Evolutionary conservation across 75 land plant species (phyloP), one percentile per base, ranked within the genome.

Genomic region (Cupressus sempervirens): DNA sequence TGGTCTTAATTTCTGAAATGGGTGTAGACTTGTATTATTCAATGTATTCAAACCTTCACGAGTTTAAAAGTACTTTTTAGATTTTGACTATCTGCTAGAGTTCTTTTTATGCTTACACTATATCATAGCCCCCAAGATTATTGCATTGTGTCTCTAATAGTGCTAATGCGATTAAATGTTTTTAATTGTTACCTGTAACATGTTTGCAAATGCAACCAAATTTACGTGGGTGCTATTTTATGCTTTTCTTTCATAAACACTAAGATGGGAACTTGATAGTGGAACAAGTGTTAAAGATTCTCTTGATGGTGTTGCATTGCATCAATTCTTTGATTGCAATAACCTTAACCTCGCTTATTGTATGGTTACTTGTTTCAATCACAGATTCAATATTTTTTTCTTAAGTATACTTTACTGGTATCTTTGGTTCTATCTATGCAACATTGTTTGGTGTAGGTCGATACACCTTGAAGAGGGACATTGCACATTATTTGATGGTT

Each of bases 361-460:
- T 70, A 70, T 70, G 73, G 30, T 58, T 70, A 30, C 73, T 70
- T 67, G 70, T 54, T 30, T 20, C 70, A 67, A 18, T 67, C 10
- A 20, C 30, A 11, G 11, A 30, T 70, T 70, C 30, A 9, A 70
- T 70, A 13, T 7, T 10, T 70, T n/a, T 70, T 30, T 70, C 13
- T 18, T 0, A 30, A 70, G 65, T 70, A 70, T 30, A 0, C 34
- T 70, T 70, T n/a, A 29, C 30, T 70, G 73, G 26, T 58, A 4
- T 58, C 8, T 70, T 83, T 87, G 91, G 88, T 83, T 77, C 84
- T 81, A 56, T 74, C 54, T 90, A 80, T 86, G 91, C 84, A 81
- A 86, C 50, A 58, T 65, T 91, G 76, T n/a, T 40, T 29, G 92
- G 90, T 7, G 34, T 41, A 6, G 73, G 84, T 30, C 85, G 36